phyloP scores from a whole-genome alignment of 352 stramenopile species.

The Elongisporangium anandrum region DNA sequence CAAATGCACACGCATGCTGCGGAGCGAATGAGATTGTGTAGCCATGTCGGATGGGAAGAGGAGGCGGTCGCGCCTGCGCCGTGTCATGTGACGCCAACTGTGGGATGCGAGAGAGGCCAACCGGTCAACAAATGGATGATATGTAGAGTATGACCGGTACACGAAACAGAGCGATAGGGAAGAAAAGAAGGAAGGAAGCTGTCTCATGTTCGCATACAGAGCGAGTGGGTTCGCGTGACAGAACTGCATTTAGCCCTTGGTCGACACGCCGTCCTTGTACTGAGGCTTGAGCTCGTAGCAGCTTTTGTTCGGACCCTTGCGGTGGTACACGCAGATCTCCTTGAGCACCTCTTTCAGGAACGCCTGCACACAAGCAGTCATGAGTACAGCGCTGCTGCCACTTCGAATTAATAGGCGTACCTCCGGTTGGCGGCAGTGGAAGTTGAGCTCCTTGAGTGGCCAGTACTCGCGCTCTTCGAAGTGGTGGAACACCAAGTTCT shows the following conservation, averaged over 20 bases:
- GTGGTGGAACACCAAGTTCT: slow-evolving; percentile 85
- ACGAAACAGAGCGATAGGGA: neutral
- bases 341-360: slow-evolving; percentile 88
- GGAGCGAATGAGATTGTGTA: neutral
- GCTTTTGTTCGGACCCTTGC: slow-evolving; percentile 87
- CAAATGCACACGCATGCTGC: neutral
- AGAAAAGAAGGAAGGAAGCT: neutral
- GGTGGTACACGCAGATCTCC: slow-evolving; percentile 87
- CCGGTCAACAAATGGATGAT: neutral
- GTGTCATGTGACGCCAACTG: neutral
- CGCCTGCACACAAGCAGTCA: slow-evolving; percentile 32
- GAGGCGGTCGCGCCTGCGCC: neutral
- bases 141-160: neutral
- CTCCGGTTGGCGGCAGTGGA: slow-evolving; percentile 85
- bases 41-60: neutral
- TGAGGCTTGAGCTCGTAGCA: slow-evolving; percentile 88
- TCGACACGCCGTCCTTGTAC: slow-evolving; percentile 72
- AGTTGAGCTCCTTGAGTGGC: slow-evolving; percentile 88
- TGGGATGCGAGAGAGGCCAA: neutral
- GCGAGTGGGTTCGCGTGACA: neutral
- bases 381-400: neutral
- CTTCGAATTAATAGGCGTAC: slow-evolving; percentile 18
- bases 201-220: slow-evolving; percentile 1
- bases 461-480: slow-evolving; percentile 86
- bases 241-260: slow-evolving; percentile 18